Evolutionary conservation across 345 rosid species (phyloP), one percentile per base, ranked within the genome.

Genomic region (Gossypium mustelinum): DNA sequence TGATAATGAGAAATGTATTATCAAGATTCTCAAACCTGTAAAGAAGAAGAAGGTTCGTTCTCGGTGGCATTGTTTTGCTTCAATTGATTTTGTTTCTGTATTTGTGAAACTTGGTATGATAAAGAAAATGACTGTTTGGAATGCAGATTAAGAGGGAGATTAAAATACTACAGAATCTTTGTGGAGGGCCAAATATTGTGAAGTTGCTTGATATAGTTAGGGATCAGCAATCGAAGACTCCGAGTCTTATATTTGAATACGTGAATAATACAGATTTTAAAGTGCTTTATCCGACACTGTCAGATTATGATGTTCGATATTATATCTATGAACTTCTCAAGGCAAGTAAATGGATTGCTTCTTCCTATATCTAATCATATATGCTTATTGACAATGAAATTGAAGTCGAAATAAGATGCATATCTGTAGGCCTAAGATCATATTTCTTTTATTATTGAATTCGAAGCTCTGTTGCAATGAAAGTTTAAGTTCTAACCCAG

Each of bases 61-160:
- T 58, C 17, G 7, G 10, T 65, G 50, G 41, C 51, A 27, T 59
- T 73, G 45, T 17, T n/a, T 1, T 24, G 1, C 55, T 29, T 27
- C 24, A 10, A 3, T 17, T 61, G 52, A 22, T 25, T 4, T 47
- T 73, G 11, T 11, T 58, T 20, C 2, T 24, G 2, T 61, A 18
- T 60, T 22, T 47, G 34, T 52, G 43, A 64, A 8, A n/a, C 41
- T 54, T 20, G 25, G 58, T 47, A 48, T 7, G 62, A 14, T 27
- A 18, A 18, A 58, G 12, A 29, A 6, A 72, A 54, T 61, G 66
- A 61, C 24, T 41, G 9, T 71, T 58, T 25, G 18, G 6, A 76
- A 44, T 80, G 85, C 94, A 93, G 99, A 95, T 93, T 78, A 95
- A 89, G 87, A 90, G 99, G 86, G 99, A 95, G 89, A 93, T 95